These are phyloP conservation scores for Arachnopeziza araneosa DNA, from an alignment of 2,329 filamentous ascomycete genomes.

Conservation along the genomic window DNA sequence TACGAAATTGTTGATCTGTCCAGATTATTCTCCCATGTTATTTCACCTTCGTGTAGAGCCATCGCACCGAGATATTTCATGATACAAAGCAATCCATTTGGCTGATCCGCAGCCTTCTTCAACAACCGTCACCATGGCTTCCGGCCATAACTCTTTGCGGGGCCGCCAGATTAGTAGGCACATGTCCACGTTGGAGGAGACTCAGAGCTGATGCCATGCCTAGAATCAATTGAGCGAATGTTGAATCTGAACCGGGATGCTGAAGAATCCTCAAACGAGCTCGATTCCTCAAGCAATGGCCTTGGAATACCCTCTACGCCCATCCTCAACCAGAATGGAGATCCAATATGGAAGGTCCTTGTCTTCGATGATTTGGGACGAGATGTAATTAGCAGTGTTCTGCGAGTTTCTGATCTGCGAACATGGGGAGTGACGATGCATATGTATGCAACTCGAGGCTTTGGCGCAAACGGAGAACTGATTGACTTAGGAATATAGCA, in stretches of 20 bases:
- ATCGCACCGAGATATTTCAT: constrained; percentile 18
- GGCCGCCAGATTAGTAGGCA: constrained; percentile 66
- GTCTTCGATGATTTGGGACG: constrained; percentile 89
- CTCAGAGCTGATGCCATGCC: constrained; percentile 3
- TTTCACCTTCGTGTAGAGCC: background rate
- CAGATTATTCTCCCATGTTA: constrained; percentile 2
- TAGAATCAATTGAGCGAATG: constrained; percentile 90
- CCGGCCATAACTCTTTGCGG: constrained; percentile 53
- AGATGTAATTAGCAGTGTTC: constrained; percentile 94
- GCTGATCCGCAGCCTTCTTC: constrained; percentile 29
- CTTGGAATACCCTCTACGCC: constrained; percentile 65
- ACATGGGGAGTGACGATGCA: constrained; percentile 96
- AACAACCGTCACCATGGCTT: constrained; percentile 43
- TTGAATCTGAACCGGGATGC: constrained; percentile 83
- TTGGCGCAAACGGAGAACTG: constrained; percentile 14
- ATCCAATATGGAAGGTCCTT: constrained; percentile 95
- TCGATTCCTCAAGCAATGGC: constrained; percentile 57
- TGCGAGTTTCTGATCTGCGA: constrained; percentile 88
- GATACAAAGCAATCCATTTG: constrained; percentile 19
- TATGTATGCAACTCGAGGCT: constrained; percentile 52
- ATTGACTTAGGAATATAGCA: constrained; percentile 64
- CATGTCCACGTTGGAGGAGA: constrained; percentile 4
- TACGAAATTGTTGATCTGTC: constrained; percentile 11
- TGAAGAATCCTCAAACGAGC: constrained; percentile 46
- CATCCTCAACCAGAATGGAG: constrained; percentile 78